Evolutionary conservation across 352 stramenopile genomes (phyloP), one percentile per base, ranked within the genome.

Genomic region (Pythium coloratum): DNA sequence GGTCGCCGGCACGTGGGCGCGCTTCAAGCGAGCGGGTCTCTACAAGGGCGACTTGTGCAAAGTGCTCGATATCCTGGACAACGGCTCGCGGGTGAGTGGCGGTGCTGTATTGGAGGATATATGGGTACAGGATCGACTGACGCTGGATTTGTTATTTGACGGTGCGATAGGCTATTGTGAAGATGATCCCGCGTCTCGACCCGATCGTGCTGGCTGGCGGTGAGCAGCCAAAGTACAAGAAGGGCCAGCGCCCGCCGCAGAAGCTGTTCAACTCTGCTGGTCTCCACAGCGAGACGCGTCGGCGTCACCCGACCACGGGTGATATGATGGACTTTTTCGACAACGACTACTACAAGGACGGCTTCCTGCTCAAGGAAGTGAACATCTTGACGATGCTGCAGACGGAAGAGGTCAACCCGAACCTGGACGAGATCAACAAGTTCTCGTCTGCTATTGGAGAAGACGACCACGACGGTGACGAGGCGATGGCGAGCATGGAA

Each of bases 281-380:
- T 71, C 81, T 91, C 6, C 84, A 83, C 8, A 66, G 68, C 6
- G 86, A 96, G 33, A 72, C 89, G 36, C 82, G 72, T 26, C 84
- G 88, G 47, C 84, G 86, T 30, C 86, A 89, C 10, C 84, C 80
- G 18, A 82, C 76, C 6, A 89, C 85, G 0, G 81, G 81, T 50
- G 87, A 94, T 59, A 95, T 95, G 87, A 90, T 96, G 77, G 88
- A 96, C 62, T 89, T 78, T 10, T 96, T 92, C 54, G 88, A 96
- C 57, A 92, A 93, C 50, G 87, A 96, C 54, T 96, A 78, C 53
- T 96, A 95, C 72, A 90, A 94, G 60, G 86, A 96, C 64, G 88
- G 88, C 6, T 95, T 96, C 55, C 66, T 94, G 16, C 80, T 93
- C 50, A 96, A 96, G 68, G 88, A 96, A 71, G 70, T 96, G 28